These are phyloP conservation scores for Pleurotus ostreatus DNA, from an alignment of 768 basidiomycete genomes.

Conservation along the genomic window DNA sequence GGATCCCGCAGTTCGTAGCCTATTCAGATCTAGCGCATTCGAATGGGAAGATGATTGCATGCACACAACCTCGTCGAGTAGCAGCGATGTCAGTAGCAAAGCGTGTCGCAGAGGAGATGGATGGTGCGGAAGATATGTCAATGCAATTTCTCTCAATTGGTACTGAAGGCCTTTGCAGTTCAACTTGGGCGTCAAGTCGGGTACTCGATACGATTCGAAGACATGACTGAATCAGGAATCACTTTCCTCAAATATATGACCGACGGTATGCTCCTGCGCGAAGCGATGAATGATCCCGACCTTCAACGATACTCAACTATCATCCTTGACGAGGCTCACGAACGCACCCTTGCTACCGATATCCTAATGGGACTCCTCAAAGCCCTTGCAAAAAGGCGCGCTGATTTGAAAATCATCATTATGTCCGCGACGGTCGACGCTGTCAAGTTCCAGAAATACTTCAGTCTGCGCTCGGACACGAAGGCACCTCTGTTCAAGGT, in stretches of 20 bases:
- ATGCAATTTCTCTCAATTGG: too few species aligned
- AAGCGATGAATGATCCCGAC: conserved; percentile 95
- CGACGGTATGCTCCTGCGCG: conserved; percentile 97
- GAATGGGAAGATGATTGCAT: conserved; percentile 88
- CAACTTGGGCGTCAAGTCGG: conserved; percentile 93
- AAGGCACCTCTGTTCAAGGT: conserved; percentile 84
- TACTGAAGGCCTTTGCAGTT: conserved; percentile 41
- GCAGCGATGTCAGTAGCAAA: conserved; percentile 98
- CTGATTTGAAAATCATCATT: conserved; percentile 94
- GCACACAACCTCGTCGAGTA: conserved; percentile 94
- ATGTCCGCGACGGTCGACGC: conserved; percentile 99
- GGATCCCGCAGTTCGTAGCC: conserved; percentile 95
- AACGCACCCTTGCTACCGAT: conserved; percentile 95
- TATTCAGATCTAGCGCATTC: conserved; percentile 91
- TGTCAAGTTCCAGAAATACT: conserved; percentile 95
- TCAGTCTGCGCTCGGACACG: conserved; percentile 44
- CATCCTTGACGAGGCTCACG: conserved; percentile 98
- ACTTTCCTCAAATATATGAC: conserved; percentile 99
- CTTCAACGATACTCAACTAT: conserved; percentile 92
- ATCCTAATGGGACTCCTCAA: conserved; percentile 98
- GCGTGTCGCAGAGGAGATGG: conserved; percentile 99
- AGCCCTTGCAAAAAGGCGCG: conserved; percentile 68
- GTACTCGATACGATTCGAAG: conserved; percentile 98
- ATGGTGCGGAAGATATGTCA: conserved; percentile 51
- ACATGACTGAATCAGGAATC: conserved; percentile 84